Evolutionary conservation across 129 eudicot genomes (phyloP).

Genomic region (Daucus carota): DH1_v3.0 NC_030383.2:57165001-57165500

Average conservation of each 20-base stretch:
- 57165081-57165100: background rate
- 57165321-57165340: constrained; percentile 64
- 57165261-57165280: constrained; percentile 90
- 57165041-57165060: background rate
- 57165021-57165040: background rate
- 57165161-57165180: constrained; percentile 97
- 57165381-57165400: background rate
- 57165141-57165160: constrained; percentile 89
- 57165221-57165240: constrained; percentile 80
- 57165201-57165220: constrained; percentile 93
- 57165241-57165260: constrained; percentile 77
- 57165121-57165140: constrained; percentile 92
- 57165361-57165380: background rate
- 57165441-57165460: background rate
- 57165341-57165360: background rate
- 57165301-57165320: constrained; percentile 95
- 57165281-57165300: constrained; percentile 93
- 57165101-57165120: constrained; percentile 38
- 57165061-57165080: background rate
- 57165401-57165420: background rate
- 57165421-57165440: background rate
- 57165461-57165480: background rate
- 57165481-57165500: background rate
- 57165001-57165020: background rate
- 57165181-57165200: constrained; percentile 83